phyloP scores from a whole-genome alignment of 1,139 yeast genomes.

The Hemisphaericaspora subhashii region DNA sequence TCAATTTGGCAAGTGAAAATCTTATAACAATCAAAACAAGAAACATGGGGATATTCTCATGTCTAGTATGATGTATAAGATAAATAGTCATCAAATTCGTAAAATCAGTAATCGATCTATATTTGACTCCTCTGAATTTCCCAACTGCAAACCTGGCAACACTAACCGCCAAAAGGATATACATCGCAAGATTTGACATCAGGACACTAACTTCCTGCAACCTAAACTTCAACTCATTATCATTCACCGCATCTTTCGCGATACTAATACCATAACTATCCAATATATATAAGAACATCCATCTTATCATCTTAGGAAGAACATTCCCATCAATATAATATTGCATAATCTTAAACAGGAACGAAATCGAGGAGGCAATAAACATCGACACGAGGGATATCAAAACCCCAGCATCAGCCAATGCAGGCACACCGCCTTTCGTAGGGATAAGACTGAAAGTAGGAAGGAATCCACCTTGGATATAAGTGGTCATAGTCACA shows the following conservation, averaged over 20 bases:
- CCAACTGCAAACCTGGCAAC: slow-evolving; percentile 28
- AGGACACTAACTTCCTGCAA: slow-evolving; percentile 28
- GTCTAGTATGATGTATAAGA: slow-evolving; percentile 68
- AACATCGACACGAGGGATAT: slow-evolving; percentile 42
- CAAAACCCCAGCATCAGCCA: slow-evolving; percentile 24
- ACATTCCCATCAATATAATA: slow-evolving; percentile 54
- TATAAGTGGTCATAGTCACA: slow-evolving; percentile 21
- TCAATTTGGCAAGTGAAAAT: slow-evolving; percentile 19
- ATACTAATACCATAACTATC: slow-evolving; percentile 18
- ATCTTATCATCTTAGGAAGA: slow-evolving; percentile 40
- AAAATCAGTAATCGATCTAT: slow-evolving; percentile 41
- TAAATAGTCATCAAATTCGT: slow-evolving; percentile 50
- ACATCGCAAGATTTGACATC: slow-evolving; percentile 29
- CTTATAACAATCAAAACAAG: slow-evolving; percentile 47
- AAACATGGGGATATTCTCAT: slow-evolving; percentile 70
- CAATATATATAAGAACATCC: slow-evolving; percentile 32
- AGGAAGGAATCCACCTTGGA: slow-evolving; percentile 28
- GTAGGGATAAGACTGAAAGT: slow-evolving; percentile 6
- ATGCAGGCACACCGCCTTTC: background rate
- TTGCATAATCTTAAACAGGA: slow-evolving; percentile 60
- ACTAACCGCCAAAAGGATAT: slow-evolving; percentile 20
- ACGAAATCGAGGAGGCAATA: slow-evolving; percentile 37
- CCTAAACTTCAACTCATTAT: slow-evolving; percentile 22
- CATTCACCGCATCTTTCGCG: slow-evolving; percentile 13
- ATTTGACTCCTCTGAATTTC: slow-evolving; percentile 22